Conservation (phyloP, 257 asterid genomes). For the Ajuga chamaepitys region DNA sequence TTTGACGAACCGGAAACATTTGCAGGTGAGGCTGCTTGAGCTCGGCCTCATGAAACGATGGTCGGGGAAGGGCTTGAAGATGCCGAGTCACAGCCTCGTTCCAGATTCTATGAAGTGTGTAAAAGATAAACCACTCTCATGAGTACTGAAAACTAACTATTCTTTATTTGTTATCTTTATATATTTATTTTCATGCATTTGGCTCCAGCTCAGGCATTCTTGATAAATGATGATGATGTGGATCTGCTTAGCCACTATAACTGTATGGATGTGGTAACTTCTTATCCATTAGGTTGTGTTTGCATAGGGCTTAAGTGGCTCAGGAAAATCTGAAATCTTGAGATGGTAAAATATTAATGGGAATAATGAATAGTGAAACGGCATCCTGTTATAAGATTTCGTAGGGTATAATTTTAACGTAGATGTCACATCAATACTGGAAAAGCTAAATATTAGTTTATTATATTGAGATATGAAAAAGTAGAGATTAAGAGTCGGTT, state of each 20-base stretch:
- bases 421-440: too few species aligned
- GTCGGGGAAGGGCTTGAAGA: slow-evolving; percentile 42
- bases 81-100: slow-evolving; percentile 39
- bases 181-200: neutral
- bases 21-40: slow-evolving; percentile 66
- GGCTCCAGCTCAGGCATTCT: neutral
- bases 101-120: slow-evolving; percentile 38
- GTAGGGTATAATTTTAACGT: too few species aligned
- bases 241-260: neutral
- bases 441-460: too few species aligned
- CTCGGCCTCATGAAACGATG: slow-evolving; percentile 47
- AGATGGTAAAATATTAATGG: too few species aligned
- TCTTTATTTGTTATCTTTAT: neutral
- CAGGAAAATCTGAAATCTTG: too few species aligned
- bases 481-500: too few species aligned
- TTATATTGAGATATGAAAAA: too few species aligned
- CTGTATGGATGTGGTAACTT: neutral
- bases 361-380: too few species aligned
- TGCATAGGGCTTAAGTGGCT: too few species aligned
- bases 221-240: neutral
- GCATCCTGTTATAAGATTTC: too few species aligned
- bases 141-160: neutral
- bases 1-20: slow-evolving; percentile 8
- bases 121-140: slow-evolving; percentile 31
- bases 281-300: too few species aligned